phyloP scores from a whole-genome alignment of 2,329 filamentous ascomycete species.

The Claviceps maximensis region DNA sequence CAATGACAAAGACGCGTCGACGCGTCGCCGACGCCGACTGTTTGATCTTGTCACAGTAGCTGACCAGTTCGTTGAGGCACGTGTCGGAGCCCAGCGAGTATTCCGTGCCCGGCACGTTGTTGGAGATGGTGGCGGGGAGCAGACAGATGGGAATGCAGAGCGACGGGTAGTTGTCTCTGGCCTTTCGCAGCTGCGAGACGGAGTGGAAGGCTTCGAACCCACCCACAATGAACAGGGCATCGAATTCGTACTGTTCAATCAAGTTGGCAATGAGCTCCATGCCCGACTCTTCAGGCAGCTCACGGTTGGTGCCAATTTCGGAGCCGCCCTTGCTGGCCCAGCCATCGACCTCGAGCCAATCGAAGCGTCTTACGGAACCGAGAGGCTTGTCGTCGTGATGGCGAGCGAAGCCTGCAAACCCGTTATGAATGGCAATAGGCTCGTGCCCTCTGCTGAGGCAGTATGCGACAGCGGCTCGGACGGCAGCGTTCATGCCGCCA shows the following conservation, averaged over 20 bases:
- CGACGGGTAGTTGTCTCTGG: conserved; percentile 61
- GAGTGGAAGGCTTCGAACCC: conserved; percentile 96
- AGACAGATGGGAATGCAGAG: conserved; percentile 89
- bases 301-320: conserved; percentile 95
- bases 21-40: conserved; percentile 91
- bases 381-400: conserved; percentile 76
- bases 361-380: conserved; percentile 70
- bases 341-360: conserved; percentile 86
- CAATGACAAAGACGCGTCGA: conserved; percentile 90
- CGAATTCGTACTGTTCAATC: conserved; percentile 76
- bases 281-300: conserved; percentile 73
- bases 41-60: conserved; percentile 94
- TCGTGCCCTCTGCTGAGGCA: conserved; percentile 87
- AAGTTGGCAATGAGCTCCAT: conserved; percentile 71
- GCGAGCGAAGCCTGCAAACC: conserved; percentile 83
- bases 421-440: conserved; percentile 86
- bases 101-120: conserved; percentile 96
- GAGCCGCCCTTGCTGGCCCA: conserved; percentile 97
- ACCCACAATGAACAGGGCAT: conserved; percentile 82
- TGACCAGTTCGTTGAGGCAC: conserved; percentile 85
- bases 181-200: conserved; percentile 73
- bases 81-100: conserved; percentile 96
- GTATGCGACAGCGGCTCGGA: conserved; percentile 84
- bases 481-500: conserved; percentile 96
- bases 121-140: conserved; percentile 92